A percentile compares a stretch with the other conserved stretches of the same genome.
Conservation (phyloP, 768 basidiomycete genomes). For the Plicaturopsis crispa region DNA sequence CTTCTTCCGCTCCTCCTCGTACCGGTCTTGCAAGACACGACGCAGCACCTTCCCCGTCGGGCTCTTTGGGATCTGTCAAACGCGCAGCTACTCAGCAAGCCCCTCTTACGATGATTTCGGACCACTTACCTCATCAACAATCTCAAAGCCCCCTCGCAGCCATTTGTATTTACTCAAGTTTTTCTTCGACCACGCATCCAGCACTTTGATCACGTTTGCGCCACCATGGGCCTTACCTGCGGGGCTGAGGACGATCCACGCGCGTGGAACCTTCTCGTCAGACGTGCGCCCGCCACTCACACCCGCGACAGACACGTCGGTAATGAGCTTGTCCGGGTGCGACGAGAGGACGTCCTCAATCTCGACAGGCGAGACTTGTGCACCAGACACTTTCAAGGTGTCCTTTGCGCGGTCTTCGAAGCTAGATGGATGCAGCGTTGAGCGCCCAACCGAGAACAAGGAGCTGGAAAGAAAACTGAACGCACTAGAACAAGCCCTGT, state of each 20-base stretch:
- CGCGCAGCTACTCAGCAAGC: slow-evolving; percentile 1
- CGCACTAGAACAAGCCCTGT: slow-evolving; percentile 61
- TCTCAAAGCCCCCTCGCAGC: slow-evolving; percentile 63
- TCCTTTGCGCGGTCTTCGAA: slow-evolving; percentile 81
- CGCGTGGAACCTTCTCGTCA: slow-evolving; percentile 70
- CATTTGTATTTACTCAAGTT: slow-evolving; percentile 72
- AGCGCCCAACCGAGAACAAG: neutral
- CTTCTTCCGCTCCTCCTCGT: slow-evolving; percentile 28
- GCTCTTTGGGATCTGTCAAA: slow-evolving; percentile 58
- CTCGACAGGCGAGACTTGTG: slow-evolving; percentile 75
- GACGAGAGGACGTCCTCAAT: slow-evolving; percentile 60
- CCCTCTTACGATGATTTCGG: slow-evolving; percentile 1
- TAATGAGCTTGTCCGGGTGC: slow-evolving; percentile 54
- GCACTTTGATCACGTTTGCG: slow-evolving; percentile 28
- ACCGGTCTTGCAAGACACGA: slow-evolving; percentile 49
- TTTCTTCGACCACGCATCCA: slow-evolving; percentile 56
- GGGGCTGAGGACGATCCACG: slow-evolving; percentile 67
- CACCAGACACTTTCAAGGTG: slow-evolving; percentile 72
- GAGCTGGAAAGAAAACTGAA: slow-evolving; percentile 8
- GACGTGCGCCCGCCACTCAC: slow-evolving; percentile 62
- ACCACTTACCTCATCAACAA: slow-evolving; percentile 49
- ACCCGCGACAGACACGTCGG: slow-evolving; percentile 66
- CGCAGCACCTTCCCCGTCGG: slow-evolving; percentile 70
- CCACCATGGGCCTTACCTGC: slow-evolving; percentile 44
- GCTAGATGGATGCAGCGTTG: slow-evolving; percentile 23